Evolutionary conservation across 768 basidiomycete species (phyloP).

Genomic region (Lactifluus subvellereus): DNA sequence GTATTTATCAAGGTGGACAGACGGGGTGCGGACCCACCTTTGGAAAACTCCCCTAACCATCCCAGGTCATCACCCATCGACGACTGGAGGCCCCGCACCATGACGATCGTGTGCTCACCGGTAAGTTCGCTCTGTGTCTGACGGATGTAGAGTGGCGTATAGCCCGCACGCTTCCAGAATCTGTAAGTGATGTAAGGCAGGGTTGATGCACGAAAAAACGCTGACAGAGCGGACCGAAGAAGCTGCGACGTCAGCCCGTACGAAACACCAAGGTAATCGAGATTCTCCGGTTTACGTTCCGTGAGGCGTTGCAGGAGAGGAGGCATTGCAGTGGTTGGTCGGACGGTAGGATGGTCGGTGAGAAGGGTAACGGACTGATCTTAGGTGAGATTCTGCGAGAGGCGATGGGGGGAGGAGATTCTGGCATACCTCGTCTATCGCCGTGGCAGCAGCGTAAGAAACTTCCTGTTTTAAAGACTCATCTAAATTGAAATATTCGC

Average conservation of each 20-base stretch:
- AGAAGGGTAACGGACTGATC: constrained; percentile 49
- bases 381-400: neutral
- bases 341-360: constrained; percentile 72
- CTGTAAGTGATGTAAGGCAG: constrained; percentile 31
- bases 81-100: constrained; percentile 82
- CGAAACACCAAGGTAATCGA: constrained; percentile 95
- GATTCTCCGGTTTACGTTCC: constrained; percentile 80
- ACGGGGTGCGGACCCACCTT: constrained; percentile 43
- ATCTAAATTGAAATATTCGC: constrained; percentile 84
- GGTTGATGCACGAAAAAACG: neutral
- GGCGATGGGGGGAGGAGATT: neutral
- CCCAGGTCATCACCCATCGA: constrained; percentile 55
- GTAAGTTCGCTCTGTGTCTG: constrained; percentile 94
- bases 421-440: constrained; percentile 43
- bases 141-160: constrained; percentile 85
- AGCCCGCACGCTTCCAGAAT: constrained; percentile 96
- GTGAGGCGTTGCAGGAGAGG: constrained; percentile 86
- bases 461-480: constrained; percentile 52
- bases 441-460: constrained; percentile 53
- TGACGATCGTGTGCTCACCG: constrained; percentile 93
- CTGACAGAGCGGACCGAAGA: constrained; percentile 46
- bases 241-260: constrained; percentile 89
- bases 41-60: constrained; percentile 87
- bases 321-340: constrained; percentile 76
- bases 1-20: neutral